Base-by-base conservation (phyloP, 1,284 basidiomycete species). In the Mrakiaceae sp. region DNA sequence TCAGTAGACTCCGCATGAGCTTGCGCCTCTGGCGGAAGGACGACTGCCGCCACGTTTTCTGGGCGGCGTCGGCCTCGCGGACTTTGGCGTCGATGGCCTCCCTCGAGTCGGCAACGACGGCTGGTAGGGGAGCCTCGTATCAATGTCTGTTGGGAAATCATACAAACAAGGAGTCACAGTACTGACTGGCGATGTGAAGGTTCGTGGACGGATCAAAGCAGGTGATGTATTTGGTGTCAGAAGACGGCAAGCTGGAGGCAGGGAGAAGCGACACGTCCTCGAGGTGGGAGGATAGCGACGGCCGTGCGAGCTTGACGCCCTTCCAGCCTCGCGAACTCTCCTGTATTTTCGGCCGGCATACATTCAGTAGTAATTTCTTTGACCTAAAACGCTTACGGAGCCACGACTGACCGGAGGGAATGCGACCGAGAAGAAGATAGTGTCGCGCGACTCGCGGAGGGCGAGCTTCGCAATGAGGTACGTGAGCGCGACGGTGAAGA, bases 171-270 rank as follows among this genome's bases (percentile, higher is more conserved):
- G 39, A 42, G 44, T 16, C 27, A 39, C 11, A 14, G 11, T 47
- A 61, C 58, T 83, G 75, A 1, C 86, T 88, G 40, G 77, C 83
- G 60, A 93, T 80, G 71, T 93, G 87, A 56, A 87, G 79, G 27
- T 85, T 87, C 4, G 90, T 95, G 5, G 91, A 85, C 8, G 94
- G 94, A 74, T 97, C 94, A 71, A 86, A 97, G 75, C 87, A 87
- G 2, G 90, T 93, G 64, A 98, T 87, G 70, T 87, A 90, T 65
- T 83, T 79, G 70, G 60, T 40, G 16, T 61, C 52, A 27, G 5
- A 9, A 42, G 47, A 55, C 16, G 52, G 50, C 55, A 64, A 4
- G 52, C 52, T 6, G 53, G 56, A 50, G 39, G 39, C 73, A 6
- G 85, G 83, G 51, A 80, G 73, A 40, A 90, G 76, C n/a, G 81